Base-by-base conservation (phyloP, 1,284 basidiomycete genomes). In the Pseudozyma pruni region DNA sequence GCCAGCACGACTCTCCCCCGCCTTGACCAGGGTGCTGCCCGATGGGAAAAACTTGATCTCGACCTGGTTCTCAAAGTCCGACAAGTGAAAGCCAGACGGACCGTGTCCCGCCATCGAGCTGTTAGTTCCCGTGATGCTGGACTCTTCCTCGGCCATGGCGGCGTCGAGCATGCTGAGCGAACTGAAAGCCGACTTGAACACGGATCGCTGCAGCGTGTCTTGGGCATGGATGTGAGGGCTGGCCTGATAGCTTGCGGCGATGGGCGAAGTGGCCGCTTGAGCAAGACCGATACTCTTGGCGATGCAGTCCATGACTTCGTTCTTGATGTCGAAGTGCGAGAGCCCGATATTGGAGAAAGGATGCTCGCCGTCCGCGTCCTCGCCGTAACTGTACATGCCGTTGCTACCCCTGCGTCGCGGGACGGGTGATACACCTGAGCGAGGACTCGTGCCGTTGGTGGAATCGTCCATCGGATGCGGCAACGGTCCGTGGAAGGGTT, bases 241-340 rank as follows among this genome's bases (percentile, higher is more conserved):
- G 69, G 83, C 48, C 75, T 82, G 69, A 81, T 81, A 78, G 81
- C 81, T 46, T 6, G 55, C 23, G 73, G 83, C 45, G 78, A 84
- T 53, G 3, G 67, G 68, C 13, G 58, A 64, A 3, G 63, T 56
- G 3, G 56, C 44, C 8, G 92, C 90, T 72, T 96, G 94, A n/a
- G 92, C 85, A 11, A 99, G 86, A 3, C 95, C 95, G 55, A 99
- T 98, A 5, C 93, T 96, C 82, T 94, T 95, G 1, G 94, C 94
- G 60, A 99, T 96, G 83, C 93, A 96, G 5, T 91, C 90, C 91
- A 98, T 94, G 31, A 99, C 93, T 68, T 92, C 93, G 70, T 93
- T 92, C 39, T 92, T 89, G 33, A 98, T 87, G 78, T 97, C 92
- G 78, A 96, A 94, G 38, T 90, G 89, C 20, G 88, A 87, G 3